phyloP scores from a whole-genome alignment of 768 basidiomycete genomes.

The Suillus hirtellus region DNA sequence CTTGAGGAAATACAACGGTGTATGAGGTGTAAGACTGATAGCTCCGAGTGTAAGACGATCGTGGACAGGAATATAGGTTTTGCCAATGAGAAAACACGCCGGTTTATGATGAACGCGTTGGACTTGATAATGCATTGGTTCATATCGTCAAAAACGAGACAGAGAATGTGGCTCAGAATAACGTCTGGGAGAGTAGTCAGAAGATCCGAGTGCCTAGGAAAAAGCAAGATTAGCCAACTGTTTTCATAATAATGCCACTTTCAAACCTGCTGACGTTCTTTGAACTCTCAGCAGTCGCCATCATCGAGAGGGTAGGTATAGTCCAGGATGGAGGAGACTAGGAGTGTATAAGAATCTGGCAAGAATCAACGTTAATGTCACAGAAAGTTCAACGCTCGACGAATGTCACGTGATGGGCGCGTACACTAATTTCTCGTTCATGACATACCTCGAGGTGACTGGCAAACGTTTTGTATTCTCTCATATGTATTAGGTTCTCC shows the following conservation, averaged over 20 bases:
- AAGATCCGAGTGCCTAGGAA: not conserved
- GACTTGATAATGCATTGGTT: not conserved
- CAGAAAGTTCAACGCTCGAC: not conserved
- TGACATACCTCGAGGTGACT: not conserved
- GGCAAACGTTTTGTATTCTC: not conserved
- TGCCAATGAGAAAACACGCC: constrained; percentile 8
- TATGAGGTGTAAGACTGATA: constrained; percentile 8
- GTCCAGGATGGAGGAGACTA: not conserved
- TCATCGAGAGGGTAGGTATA: not conserved
- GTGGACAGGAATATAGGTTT: constrained; percentile 7
- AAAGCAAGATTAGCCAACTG: not conserved
- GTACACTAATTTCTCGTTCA: not conserved
- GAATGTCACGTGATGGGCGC: not conserved
- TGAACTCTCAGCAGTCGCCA: not conserved
- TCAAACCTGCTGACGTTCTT: not conserved
- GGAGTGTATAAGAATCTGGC: not conserved
- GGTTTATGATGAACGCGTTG: constrained; percentile 3
- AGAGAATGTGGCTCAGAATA: constrained; percentile 8
- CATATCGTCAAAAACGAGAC: constrained; percentile 1
- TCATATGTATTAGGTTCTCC: not conserved
- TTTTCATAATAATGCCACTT: not conserved
- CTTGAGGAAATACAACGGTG: not conserved
- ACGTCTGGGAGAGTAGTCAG: constrained; percentile 4
- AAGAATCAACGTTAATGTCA: not conserved
- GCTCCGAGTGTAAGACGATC: constrained; percentile 10